Conservation (phyloP, 495 filamentous ascomycete genomes). For the Aspergillus steynii region DNA sequence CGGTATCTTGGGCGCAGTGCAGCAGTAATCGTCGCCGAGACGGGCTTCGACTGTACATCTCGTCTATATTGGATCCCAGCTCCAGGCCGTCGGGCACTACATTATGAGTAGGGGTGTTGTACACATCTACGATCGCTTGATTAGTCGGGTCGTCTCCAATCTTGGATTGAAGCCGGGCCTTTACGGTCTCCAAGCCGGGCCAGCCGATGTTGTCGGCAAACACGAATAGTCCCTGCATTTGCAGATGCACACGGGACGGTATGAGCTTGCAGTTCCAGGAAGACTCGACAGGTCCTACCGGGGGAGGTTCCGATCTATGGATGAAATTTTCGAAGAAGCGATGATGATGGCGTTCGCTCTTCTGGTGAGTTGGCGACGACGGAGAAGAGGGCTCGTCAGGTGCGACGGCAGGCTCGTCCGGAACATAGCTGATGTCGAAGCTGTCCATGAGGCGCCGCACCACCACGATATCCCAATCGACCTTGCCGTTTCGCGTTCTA, state of each 20-base stretch:
- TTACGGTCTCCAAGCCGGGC: constrained; percentile 45
- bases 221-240: constrained; percentile 50
- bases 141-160: constrained; percentile 16
- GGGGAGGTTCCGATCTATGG: constrained; percentile 17
- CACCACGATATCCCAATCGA: constrained; percentile 78
- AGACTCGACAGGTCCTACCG: constrained; percentile 22
- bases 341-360: constrained; percentile 24
- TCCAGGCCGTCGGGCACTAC: not conserved
- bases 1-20: constrained; percentile 12
- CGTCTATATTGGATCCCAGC: constrained; percentile 17
- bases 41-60: constrained; percentile 34
- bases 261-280: constrained; percentile 40
- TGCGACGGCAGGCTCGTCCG: constrained; percentile 4
- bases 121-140: constrained; percentile 12
- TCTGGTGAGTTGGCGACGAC: constrained; percentile 11
- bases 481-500: constrained; percentile 61
- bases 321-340: constrained; percentile 30
- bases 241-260: constrained; percentile 41
- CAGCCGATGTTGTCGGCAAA: constrained; percentile 54
- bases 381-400: not conserved
- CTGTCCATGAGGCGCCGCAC: constrained; percentile 77
- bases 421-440: constrained; percentile 43
- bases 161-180: constrained; percentile 19
- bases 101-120: constrained; percentile 10
- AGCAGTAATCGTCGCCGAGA: constrained; percentile 34